These are phyloP conservation scores for Ophiostoma montium DNA, from an alignment of 2,329 filamentous ascomycete genomes.

Conservation along the genomic window DNA sequence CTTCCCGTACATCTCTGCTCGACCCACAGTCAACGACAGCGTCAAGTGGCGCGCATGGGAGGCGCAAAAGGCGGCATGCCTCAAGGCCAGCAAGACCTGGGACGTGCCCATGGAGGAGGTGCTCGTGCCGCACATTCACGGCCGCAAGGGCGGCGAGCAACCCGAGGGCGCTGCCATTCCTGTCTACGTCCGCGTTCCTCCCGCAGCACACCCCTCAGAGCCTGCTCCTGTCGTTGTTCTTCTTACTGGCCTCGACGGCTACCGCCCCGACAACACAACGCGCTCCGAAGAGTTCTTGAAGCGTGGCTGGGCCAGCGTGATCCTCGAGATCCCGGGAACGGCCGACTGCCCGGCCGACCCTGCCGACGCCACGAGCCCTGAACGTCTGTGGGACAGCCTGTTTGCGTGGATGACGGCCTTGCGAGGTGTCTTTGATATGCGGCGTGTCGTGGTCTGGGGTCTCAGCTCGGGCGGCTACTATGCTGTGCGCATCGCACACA, in stretches of 20 bases:
- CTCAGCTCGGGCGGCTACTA: conserved; percentile 55
- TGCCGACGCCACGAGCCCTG: conserved; percentile 41
- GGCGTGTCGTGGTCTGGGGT: conserved; percentile 46
- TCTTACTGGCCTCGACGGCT: conserved; percentile 48
- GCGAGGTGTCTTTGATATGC: conserved; percentile 37
- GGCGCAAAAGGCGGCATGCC: conserved; percentile 48
- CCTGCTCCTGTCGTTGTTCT: conserved; percentile 36
- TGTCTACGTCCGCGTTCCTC: conserved; percentile 49
- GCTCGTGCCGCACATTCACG: conserved; percentile 42
- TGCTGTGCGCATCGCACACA: conserved; percentile 52
- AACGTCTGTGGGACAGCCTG: conserved; percentile 48
- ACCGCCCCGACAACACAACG: conserved; percentile 47
- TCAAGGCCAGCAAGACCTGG: conserved; percentile 41
- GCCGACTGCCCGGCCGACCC: conserved; percentile 53
- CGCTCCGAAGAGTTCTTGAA: conserved; percentile 46
- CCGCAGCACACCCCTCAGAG: conserved; percentile 22
- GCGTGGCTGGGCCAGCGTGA: conserved; percentile 48
- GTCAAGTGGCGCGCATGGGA: conserved; percentile 50
- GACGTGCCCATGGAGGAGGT: conserved; percentile 47
- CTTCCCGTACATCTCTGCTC: conserved; percentile 44
- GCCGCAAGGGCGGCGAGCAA: not conserved
- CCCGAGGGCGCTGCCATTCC: conserved; percentile 44
- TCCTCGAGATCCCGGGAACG: conserved; percentile 52
- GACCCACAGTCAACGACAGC: conserved; percentile 24
- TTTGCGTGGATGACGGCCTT: conserved; percentile 42